phyloP scores from a whole-genome alignment of 208 protist genomes.

The Trypanosoma boissoni region DNA sequence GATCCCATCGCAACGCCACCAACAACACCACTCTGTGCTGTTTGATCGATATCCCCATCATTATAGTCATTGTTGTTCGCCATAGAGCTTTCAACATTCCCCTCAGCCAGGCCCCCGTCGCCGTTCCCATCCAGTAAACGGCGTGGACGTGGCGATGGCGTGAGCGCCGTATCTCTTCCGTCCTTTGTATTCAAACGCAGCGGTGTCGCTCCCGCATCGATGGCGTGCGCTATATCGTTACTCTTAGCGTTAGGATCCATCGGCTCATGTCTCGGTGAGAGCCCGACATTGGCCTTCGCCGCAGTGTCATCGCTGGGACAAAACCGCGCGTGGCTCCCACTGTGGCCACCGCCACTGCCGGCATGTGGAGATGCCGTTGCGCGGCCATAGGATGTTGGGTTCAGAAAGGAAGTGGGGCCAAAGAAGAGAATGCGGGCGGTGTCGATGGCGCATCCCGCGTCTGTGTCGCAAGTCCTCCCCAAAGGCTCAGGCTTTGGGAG shows the following conservation, averaged over 20 bases:
- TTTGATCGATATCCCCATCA: not conserved
- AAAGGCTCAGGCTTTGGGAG: conserved; percentile 56
- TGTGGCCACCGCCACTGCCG: conserved; percentile 12
- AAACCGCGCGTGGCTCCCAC: conserved; percentile 14
- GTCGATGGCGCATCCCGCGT: conserved; percentile 51
- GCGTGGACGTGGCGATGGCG: not conserved
- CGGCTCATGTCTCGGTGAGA: not conserved
- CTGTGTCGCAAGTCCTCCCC: conserved; percentile 44
- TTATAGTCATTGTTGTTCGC: not conserved
- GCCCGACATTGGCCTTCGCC: not conserved
- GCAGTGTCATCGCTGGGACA: not conserved
- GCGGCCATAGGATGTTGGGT: conserved; percentile 51
- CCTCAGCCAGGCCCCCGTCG: too few relatives aligned
- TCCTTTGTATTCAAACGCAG: not conserved
- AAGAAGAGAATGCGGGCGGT: conserved; percentile 64
- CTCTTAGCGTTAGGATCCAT: not conserved
- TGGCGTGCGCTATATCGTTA: not conserved
- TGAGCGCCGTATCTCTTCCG: not conserved
- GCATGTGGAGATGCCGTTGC: conserved; percentile 49
- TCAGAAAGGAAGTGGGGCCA: conserved; percentile 53
- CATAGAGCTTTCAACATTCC: not conserved
- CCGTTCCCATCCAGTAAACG: too few relatives aligned
- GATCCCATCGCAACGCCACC: not conserved
- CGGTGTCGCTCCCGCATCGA: not conserved
- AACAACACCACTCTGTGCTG: not conserved